Evolutionary conservation across 164 flowering plant genomes (phyloP), one percentile per base, ranked within the genome.

Genomic region (Annona squamosa): DNA sequence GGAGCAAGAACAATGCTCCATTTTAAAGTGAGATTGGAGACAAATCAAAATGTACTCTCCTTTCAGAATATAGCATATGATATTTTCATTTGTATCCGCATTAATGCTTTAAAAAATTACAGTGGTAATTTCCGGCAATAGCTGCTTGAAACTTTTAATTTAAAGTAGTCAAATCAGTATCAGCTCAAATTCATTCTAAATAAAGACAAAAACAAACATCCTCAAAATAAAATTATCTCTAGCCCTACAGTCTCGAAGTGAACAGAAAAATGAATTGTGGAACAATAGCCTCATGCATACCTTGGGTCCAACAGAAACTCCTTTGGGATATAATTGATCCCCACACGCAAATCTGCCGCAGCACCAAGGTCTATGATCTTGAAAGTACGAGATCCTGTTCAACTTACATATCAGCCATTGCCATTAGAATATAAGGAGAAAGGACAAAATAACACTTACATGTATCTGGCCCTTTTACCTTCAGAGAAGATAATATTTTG

Each of bases 361-460:
- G 97, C 99, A 67, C 99, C 99, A 68, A 95, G 97, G 86, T 95
- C 99, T 76, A 95, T 95, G 77, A 95, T 93, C 84, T 95, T 95
- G 85, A 95, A 95, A 63, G 90, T 86, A 12, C 97, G 92, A 76
- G 94, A 77, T 17, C 87, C 99, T 94, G 91, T 63, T 63, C 72
- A 78, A n/a, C 67, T 70, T 81, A 75, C 18, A 59, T 17, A 42
- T 63, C 18, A 45, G 46, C 73, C 48, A 61, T 17, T 64, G 62
- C 44, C 19, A 59, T 26, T 57, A 46, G 48, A 65, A 63, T 5
- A 57, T 19, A 45, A 46, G 68, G 56, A 44, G 17, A 70, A 62
- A 1, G 57, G 19, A 44, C 37, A 16, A 17, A 26, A 56, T 46
- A 68, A 73, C 3, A 16, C 12, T 12, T 72, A 43, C 16, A 46